Evolutionary conservation across 2,329 filamentous ascomycete species (phyloP).

Genomic region (Aspergillus pseudoterreus): DNA sequence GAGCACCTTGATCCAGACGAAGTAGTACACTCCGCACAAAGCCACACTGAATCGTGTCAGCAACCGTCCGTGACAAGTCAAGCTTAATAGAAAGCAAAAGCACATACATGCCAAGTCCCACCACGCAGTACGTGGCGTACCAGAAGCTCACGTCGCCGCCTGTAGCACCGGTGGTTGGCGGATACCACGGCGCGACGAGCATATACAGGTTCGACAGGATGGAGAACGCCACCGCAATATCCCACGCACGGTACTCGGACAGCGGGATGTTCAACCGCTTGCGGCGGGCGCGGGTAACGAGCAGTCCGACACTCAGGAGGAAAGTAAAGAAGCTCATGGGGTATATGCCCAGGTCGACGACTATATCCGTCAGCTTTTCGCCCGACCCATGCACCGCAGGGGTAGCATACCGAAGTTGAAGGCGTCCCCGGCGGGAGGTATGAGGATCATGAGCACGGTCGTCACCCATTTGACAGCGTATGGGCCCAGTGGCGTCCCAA

Average conservation of each 20-base stretch:
- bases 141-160: conserved; percentile 68
- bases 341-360: conserved; percentile 58
- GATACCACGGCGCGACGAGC: conserved; percentile 69
- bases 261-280: conserved; percentile 47
- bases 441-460: conserved; percentile 59
- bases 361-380: conserved; percentile 27
- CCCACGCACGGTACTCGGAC: conserved; percentile 58
- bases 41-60: conserved; percentile 39
- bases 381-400: background rate
- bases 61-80: background rate
- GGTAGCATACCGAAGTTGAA: conserved; percentile 54
- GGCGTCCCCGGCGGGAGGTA: conserved; percentile 60
- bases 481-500: conserved; percentile 60
- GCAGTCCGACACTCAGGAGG: conserved; percentile 55
- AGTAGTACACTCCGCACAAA: conserved; percentile 56
- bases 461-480: conserved; percentile 57
- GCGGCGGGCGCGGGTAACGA: conserved; percentile 55
- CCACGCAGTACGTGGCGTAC: conserved; percentile 66
- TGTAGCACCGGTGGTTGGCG: conserved; percentile 56
- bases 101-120: conserved; percentile 62
- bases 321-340: conserved; percentile 58
- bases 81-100: background rate
- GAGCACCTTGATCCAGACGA: conserved; percentile 55
- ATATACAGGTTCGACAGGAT: conserved; percentile 59
- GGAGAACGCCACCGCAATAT: conserved; percentile 56